A percentile compares a stretch with the other conserved stretches of the same genome.
Evolutionary conservation across 768 basidiomycete species (phyloP).

Genomic region (Lactifluus subvellereus): DNA sequence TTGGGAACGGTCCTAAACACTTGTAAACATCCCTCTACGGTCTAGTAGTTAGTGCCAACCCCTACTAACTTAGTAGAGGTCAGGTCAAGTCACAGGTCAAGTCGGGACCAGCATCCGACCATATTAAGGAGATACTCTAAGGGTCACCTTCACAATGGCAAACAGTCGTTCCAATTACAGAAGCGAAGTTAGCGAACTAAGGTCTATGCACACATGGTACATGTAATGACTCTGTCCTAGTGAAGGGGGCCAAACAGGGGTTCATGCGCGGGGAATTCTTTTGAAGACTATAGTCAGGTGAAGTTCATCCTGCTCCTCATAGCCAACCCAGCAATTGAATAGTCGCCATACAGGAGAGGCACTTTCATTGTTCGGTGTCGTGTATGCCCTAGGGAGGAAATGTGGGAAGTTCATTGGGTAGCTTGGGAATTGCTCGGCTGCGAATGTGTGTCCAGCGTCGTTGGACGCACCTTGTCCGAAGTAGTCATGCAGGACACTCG

Average conservation of each 20-base stretch:
- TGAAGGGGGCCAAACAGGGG: too few relatives aligned
- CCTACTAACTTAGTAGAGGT: too few relatives aligned
- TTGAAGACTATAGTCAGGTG: slow-evolving; percentile 3
- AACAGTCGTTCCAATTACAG: too few relatives aligned
- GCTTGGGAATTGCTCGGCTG: neutral
- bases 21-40: too few relatives aligned
- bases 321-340: neutral
- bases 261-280: neutral
- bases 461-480: neutral
- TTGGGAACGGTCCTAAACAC: too few relatives aligned
- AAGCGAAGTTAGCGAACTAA: too few relatives aligned
- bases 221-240: too few relatives aligned
- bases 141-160: too few relatives aligned
- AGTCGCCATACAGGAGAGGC: neutral
- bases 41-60: too few relatives aligned
- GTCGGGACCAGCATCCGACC: too few relatives aligned
- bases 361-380: neutral
- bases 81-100: too few relatives aligned
- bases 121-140: too few relatives aligned
- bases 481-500: neutral
- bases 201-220: neutral
- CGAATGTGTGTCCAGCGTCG: neutral
- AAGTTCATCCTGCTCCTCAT: neutral
- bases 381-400: neutral
- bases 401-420: neutral